A percentile compares a stretch with the other conserved stretches of the same genome.
Evolutionary conservation across 306 rosid genomes (phyloP).

Genomic region (Prunus dulcis): DNA sequence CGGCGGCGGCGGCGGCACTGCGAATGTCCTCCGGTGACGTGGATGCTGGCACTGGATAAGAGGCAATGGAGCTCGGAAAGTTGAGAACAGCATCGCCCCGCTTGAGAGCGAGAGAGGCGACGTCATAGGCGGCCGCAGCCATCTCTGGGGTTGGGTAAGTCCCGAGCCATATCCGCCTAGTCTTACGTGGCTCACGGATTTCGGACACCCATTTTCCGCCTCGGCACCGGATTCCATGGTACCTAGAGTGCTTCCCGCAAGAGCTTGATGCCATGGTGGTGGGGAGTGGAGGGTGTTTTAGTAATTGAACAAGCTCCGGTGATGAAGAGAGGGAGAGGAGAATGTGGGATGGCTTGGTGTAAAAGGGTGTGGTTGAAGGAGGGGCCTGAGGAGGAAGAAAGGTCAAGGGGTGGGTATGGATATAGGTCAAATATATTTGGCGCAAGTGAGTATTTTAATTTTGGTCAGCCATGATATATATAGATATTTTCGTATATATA

Average conservation of each 20-base stretch:
- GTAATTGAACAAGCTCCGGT: too few species aligned
- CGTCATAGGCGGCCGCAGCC: conserved; percentile 91
- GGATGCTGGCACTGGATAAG: conserved; percentile 57
- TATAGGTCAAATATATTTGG: too few species aligned
- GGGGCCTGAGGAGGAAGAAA: too few species aligned
- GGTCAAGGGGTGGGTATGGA: too few species aligned
- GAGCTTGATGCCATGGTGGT: conserved; percentile 46
- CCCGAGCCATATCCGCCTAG: conserved; percentile 83
- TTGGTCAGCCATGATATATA: too few species aligned
- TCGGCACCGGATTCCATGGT: conserved; percentile 68
- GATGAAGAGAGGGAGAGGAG: too few species aligned
- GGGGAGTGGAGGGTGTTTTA: too few species aligned
- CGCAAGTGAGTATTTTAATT: too few species aligned
- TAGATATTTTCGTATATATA: too few species aligned
- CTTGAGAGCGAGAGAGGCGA: conserved; percentile 70
- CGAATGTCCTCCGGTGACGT: conserved; percentile 59
- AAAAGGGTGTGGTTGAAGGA: too few species aligned
- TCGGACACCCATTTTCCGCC: conserved; percentile 90
- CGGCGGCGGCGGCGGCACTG: conserved; percentile 28
- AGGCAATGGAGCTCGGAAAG: conserved; percentile 38
- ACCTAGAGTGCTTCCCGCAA: conserved; percentile 47
- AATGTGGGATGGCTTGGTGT: not conserved
- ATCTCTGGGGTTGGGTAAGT: conserved; percentile 68
- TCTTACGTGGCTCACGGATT: conserved; percentile 82
- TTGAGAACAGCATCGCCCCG: conserved; percentile 58